Evolutionary conservation across 495 filamentous ascomycete species (phyloP), one percentile per base, ranked within the genome.

Genomic region (Viridothelium virens): DNA sequence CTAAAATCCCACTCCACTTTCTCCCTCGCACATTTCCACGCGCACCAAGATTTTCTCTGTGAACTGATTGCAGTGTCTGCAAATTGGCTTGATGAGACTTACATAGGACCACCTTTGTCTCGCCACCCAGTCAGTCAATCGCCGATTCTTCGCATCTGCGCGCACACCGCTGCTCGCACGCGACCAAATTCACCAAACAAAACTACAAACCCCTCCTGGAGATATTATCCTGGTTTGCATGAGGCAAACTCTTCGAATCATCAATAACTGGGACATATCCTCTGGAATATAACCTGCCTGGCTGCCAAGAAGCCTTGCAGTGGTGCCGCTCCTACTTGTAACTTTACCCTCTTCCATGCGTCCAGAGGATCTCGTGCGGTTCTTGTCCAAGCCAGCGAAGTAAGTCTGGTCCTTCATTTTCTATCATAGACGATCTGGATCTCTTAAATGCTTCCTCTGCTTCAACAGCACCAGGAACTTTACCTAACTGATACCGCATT

Each of bases 331-430:
- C 65, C 37, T 50, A 53, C 7, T 53, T 33, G 12, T 64, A 66
- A 47, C 72, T 72, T 68, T 69, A 73, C 53, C 7, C 73, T 75
- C 79, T 86, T 89, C 84, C 84, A 97, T 96, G 93, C 93, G 85
- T 87, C 87, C 86, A 78, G 87, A 86, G 81, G 91, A 96, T 78
- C 87, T 96, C 71, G 85, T 97, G 74, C 90, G 91, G 81, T 92
- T 96, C 81, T 85, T 97, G 69, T 96, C 91, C 68, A 95, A 95
- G 82, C 93, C 92, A 73, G 91, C 90, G 75, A 96, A 96, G 92
- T 97, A 78, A 77, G 89, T 63, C 39, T 62, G 59, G 16, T 63
- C 38, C 25, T 61, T 56, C 10, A 18, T 47, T 44, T n/a, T 38
- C 65, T 6, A 25, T 63, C 53, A 36, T 56, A 16, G 62, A 7